Evolutionary conservation across 768 basidiomycete genomes (phyloP).

Genomic region (Tricholoma flavovirens): DNA sequence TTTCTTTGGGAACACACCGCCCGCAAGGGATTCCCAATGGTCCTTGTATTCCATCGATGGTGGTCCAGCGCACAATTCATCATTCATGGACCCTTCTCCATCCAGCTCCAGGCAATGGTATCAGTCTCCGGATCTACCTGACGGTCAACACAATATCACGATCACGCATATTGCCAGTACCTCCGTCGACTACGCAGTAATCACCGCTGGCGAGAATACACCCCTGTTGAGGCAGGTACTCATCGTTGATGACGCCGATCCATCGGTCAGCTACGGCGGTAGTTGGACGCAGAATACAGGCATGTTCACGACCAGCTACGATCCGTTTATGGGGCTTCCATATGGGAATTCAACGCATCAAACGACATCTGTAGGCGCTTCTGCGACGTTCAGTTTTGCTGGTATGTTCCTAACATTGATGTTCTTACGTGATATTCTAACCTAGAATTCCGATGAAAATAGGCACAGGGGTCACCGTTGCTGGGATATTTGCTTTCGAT

Average conservation of each 20-base stretch:
- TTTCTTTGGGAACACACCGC: slow-evolving; percentile 11
- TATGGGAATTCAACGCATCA: slow-evolving; percentile 23
- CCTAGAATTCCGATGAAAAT: neutral
- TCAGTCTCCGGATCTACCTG: slow-evolving; percentile 15
- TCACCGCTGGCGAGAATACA: slow-evolving; percentile 17
- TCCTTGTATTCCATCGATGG: slow-evolving; percentile 18
- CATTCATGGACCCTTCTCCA: slow-evolving; percentile 11
- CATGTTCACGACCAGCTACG: slow-evolving; percentile 6
- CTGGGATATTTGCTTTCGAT: neutral
- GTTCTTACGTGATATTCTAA: neutral
- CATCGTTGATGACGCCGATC: slow-evolving; percentile 21
- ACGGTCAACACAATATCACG: slow-evolving; percentile 15
- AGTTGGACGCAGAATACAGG: slow-evolving; percentile 12
- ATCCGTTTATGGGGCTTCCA: slow-evolving; percentile 14
- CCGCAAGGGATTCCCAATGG: slow-evolving; percentile 5
- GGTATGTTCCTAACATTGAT: slow-evolving; percentile 12
- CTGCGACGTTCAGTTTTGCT: slow-evolving; percentile 22
- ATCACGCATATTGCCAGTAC: slow-evolving; percentile 16
- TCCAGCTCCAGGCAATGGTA: slow-evolving; percentile 20
- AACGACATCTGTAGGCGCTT: slow-evolving; percentile 14
- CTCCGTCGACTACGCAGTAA: slow-evolving; percentile 17
- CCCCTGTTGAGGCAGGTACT: slow-evolving; percentile 12
- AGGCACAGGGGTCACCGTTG: neutral
- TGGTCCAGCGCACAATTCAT: slow-evolving; percentile 3
- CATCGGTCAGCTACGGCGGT: slow-evolving; percentile 12